Conservation (phyloP, 2,329 filamentous ascomycete species). For the Ophiostoma novo-ulmi region DNA sequence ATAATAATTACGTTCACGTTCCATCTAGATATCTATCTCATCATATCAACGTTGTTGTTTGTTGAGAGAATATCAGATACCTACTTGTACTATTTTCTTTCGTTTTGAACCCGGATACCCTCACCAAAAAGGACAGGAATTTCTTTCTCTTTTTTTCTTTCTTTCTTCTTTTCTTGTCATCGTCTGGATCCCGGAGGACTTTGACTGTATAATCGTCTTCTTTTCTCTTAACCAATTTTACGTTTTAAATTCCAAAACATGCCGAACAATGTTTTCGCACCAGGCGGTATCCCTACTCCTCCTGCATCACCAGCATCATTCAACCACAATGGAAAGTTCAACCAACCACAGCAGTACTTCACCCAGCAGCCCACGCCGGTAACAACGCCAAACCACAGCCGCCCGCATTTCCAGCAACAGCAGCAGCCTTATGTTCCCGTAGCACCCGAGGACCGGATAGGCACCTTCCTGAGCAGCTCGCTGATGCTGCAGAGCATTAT, state of each 20-base stretch:
- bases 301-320: slow-evolving; percentile 51
- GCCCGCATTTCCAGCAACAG: slow-evolving; percentile 32
- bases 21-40: slow-evolving; percentile 1
- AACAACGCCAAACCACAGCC: slow-evolving; percentile 37
- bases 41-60: slow-evolving; percentile 4
- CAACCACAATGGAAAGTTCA: slow-evolving; percentile 44
- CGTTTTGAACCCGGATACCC: slow-evolving; percentile 1
- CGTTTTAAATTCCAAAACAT: slow-evolving; percentile 40
- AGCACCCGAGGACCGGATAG: slow-evolving; percentile 78
- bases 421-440: slow-evolving; percentile 48
- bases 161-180: slow-evolving; percentile 9
- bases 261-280: slow-evolving; percentile 50
- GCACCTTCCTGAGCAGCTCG: slow-evolving; percentile 68
- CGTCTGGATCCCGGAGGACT: slow-evolving; percentile 7
- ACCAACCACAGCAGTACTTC: slow-evolving; percentile 32
- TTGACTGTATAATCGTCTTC: not conserved
- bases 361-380: slow-evolving; percentile 35
- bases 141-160: slow-evolving; percentile 13
- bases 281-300: slow-evolving; percentile 53
- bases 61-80: not conserved
- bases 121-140: slow-evolving; percentile 11
- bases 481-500: slow-evolving; percentile 54
- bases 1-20: not conserved
- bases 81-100: slow-evolving; percentile 1
- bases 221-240: slow-evolving; percentile 27